A percentile compares a stretch with the other conserved stretches of the same genome.
These are phyloP conservation scores for Vanrija sp. DNA, from an alignment of 1,284 basidiomycete species.

Conservation along the genomic window DNA sequence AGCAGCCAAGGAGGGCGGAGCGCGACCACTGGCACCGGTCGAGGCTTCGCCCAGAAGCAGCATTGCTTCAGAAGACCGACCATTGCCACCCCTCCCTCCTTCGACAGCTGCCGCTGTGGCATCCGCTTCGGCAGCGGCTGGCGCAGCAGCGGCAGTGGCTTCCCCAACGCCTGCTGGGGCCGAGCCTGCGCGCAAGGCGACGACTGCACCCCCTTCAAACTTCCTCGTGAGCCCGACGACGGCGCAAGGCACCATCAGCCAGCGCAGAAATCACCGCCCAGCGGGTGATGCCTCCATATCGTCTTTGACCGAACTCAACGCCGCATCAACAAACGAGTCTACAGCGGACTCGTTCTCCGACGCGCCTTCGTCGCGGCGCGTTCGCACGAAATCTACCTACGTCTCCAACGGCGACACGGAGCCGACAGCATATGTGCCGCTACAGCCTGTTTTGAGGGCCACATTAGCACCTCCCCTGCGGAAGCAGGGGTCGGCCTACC, in stretches of 20 bases:
- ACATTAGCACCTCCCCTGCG: conserved; percentile 15
- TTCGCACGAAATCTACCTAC: no score
- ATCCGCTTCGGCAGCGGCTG: no score
- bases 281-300: conserved; percentile 9
- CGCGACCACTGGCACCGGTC: neutral
- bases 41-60: conserved; percentile 4
- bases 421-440: neutral
- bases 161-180: no score
- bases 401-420: conserved; percentile 2
- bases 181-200: no score
- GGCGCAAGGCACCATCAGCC: conserved; percentile 36
- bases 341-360: no score
- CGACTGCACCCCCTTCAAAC: no score
- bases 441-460: conserved; percentile 9
- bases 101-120: no score
- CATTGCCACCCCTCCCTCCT: conserved; percentile 23
- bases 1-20: neutral
- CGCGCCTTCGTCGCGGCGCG: no score
- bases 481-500: conserved; percentile 19
- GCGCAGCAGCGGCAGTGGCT: no score
- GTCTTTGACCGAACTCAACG: conserved; percentile 14
- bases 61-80: conserved; percentile 9
- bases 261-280: conserved; percentile 26
- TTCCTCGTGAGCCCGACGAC: conserved; percentile 34
- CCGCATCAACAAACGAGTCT: neutral